Evolutionary conservation across 129 eudicot species (phyloP), one percentile per base, ranked within the genome.

Genomic region (Kitagawia praeruptora): DNA sequence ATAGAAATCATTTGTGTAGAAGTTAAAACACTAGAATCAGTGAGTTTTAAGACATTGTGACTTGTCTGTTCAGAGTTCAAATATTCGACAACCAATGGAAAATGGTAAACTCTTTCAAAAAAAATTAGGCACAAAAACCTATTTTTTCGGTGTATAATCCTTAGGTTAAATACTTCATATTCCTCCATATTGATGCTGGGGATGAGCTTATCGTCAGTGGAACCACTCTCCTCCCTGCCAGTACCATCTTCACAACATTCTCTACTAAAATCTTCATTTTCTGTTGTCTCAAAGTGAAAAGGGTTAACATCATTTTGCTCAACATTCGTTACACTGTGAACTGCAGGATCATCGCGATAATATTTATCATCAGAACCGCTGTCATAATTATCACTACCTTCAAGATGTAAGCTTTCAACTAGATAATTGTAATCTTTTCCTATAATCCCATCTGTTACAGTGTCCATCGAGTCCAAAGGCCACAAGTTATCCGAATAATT

Each of bases 111-210:
- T 27, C 70, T 63, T 63, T 61, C 6, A 37, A 61, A 70, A 58
- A 81, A 27, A 40, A 16, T 21, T 5, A 54, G 53, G 25, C 51
- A 70, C 71, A 85, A 87, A 37, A 75, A 93, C 98, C 95, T 89
- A 93, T 94, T 94, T 82, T 92, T 91, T 81, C 98, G 71, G 86
- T 94, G 98, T 74, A 94, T 83, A 74, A 94, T 87, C 84, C 92
- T 90, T 41, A 94, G 81, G 64, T 88, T 63, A 71, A 94, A 92
- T 72, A 88, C 87, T 83, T 94, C 97, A 85, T 85, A 87, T 58
- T 89, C 97, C 44, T 94, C 96, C 72, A 86, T 89, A 40, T 74
- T 82, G 2, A 75, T 77, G 27, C 79, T 85, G 70, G 80, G 78
- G 78, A 75, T 56, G 15, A 82, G 82, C 74, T 89, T 89, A 31